A percentile compares a stretch with the other conserved stretches of the same genome.
Evolutionary conservation across 129 eudicot species (phyloP).

Genomic region (Logfia minima): DNA sequence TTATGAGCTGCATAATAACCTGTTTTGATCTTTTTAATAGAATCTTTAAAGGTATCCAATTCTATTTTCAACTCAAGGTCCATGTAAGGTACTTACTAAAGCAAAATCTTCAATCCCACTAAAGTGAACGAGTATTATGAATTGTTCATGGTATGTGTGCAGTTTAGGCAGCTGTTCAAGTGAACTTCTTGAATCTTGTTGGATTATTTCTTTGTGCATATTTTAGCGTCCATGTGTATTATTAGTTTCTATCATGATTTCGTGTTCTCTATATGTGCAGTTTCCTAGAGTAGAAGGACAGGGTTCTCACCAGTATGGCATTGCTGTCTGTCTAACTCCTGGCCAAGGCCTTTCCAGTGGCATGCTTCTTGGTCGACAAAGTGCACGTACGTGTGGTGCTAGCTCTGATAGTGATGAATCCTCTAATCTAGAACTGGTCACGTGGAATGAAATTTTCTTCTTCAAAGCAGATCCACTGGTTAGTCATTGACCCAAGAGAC

Average conservation of each 20-base stretch:
- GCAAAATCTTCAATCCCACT: background rate
- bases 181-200: constrained; percentile 8
- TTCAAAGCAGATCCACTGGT: constrained; percentile 87
- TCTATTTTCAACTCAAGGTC: background rate
- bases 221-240: constrained; percentile 18
- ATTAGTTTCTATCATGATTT: constrained; percentile 25
- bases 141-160: constrained; percentile 10
- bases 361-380: constrained; percentile 57
- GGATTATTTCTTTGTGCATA: constrained; percentile 13
- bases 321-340: constrained; percentile 59
- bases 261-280: constrained; percentile 43
- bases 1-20: background rate
- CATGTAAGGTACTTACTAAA: background rate
- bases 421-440: constrained; percentile 59
- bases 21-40: background rate
- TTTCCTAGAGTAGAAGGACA: constrained; percentile 55
- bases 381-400: constrained; percentile 82
- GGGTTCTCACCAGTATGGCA: constrained; percentile 67
- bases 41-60: background rate
- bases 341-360: constrained; percentile 42
- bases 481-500: constrained; percentile 24
- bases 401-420: constrained; percentile 42
- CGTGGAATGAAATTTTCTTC: constrained; percentile 92
- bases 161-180: constrained; percentile 8
- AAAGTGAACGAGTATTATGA: constrained; percentile 5